Evolutionary conservation across 2,329 filamentous ascomycete genomes (phyloP), one percentile per base, ranked within the genome.

Genomic region (Exophiala oligosperma): DNA sequence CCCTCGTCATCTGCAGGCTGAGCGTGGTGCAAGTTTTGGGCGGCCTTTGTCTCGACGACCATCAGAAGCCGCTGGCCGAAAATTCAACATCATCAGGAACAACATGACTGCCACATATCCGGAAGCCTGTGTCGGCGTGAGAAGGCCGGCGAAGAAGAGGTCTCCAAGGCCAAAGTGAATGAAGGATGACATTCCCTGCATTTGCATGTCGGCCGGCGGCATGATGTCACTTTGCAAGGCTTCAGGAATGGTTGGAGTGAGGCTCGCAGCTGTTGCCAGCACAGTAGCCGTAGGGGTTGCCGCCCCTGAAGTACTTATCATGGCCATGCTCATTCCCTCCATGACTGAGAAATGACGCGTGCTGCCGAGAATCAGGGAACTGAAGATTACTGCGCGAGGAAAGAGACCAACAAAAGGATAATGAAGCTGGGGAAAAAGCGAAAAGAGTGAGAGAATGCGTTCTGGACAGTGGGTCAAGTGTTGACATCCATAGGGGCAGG

Each of bases 61-160:
- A 50, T 50, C 48, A 50, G 48, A 50, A 50, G 48, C 5, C 48
- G 48, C n/a, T 50, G 48, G 48, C 3, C 2, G 48, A 50, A 50
- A 50, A n/a, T 24, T 50, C 48, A 50, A 14, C 48, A 50, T 50
- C 48, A 50, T 14, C 48, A 50, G 48, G 48, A 50, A 50, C 48
- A 50, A 50, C 48, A 50, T 50, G 48, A 50, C 48, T 50, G 48
- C 48, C 2, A 50, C 48, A 50, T 50, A 50, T 50, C 48, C 48
- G 48, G 48, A 50, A 50, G n/a, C 48, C 21, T 50, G 48, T 50
- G 48, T 50, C n/a, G 48, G 48, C 48, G 6, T 50, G 48, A 50
- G n/a, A 50, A 50, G n/a, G 48, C 3, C 7, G 3, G 48, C 48
- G 48, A 50, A 50, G 48, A 50, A 50, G 48, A 24, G 2, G 28